Conservation (phyloP, 2,329 filamentous ascomycete genomes). For the Alternaria incomplexa region DNA sequence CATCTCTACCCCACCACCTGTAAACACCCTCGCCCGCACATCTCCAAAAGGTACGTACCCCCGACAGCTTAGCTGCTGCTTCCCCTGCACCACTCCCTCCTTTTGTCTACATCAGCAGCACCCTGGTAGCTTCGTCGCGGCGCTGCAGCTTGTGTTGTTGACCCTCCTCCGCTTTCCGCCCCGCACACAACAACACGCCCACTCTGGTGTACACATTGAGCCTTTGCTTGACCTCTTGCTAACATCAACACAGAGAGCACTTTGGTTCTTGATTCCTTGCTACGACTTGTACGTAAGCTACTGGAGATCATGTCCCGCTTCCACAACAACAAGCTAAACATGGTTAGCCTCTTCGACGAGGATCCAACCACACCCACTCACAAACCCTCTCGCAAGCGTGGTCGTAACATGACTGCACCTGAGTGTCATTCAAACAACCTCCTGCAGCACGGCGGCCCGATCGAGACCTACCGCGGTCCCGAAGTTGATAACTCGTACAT, state of each 20-base stretch:
- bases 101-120: not conserved
- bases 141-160: not conserved
- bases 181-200: not conserved
- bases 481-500: not conserved
- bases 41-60: slow-evolving; percentile 5
- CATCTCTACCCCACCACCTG: not conserved
- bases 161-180: not conserved
- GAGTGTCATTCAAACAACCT: not conserved
- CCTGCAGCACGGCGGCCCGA: not conserved
- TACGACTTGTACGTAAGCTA: not conserved
- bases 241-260: not conserved
- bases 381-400: not conserved
- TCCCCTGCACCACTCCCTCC: not conserved
- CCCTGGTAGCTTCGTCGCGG: not conserved
- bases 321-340: slow-evolving; percentile 20
- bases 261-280: not conserved
- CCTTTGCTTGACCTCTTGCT: not conserved
- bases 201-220: not conserved
- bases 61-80: not conserved
- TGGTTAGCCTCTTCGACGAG: slow-evolving; percentile 10
- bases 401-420: not conserved
- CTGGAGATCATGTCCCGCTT: slow-evolving; percentile 13
- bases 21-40: not conserved
- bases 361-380: not conserved
- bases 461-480: not conserved